Evolutionary conservation across 176 grass and related monocot species (phyloP).

Genomic region (Cocos nucifera): DNA sequence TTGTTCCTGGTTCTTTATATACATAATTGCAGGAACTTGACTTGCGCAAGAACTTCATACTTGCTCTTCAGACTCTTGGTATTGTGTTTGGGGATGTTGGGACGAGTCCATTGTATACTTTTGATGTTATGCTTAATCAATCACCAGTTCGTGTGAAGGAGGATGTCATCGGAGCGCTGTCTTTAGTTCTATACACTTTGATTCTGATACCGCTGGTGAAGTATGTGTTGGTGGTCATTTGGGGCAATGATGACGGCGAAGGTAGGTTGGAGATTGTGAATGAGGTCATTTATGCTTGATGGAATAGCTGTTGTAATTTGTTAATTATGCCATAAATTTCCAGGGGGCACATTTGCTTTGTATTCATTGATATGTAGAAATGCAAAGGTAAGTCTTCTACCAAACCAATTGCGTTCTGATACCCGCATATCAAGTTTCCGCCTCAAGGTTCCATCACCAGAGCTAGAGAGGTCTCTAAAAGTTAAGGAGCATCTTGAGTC

Average conservation of each 20-base stretch:
- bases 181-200: constrained; percentile 82
- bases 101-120: constrained; percentile 84
- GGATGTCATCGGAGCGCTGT: constrained; percentile 91
- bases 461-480: constrained; percentile 81
- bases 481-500: constrained; percentile 79
- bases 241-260: constrained; percentile 85
- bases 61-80: constrained; percentile 80
- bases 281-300: constrained; percentile 18
- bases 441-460: constrained; percentile 58
- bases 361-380: constrained; percentile 93
- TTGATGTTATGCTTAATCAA: constrained; percentile 88
- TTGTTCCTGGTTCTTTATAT: too few species aligned
- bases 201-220: constrained; percentile 77
- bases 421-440: constrained; percentile 66
- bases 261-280: constrained; percentile 53
- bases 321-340: not conserved
- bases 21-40: constrained; percentile 44
- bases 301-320: too few species aligned
- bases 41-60: constrained; percentile 59
- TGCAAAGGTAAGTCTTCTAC: constrained; percentile 78
- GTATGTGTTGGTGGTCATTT: constrained; percentile 79
- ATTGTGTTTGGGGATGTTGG: constrained; percentile 96
- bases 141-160: constrained; percentile 58
- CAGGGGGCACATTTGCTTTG: constrained; percentile 96
- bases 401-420: constrained; percentile 72